Base-by-base conservation (phyloP, 371 early-diverging fungal genomes). In the Rhizomucor pusillus region DNA sequence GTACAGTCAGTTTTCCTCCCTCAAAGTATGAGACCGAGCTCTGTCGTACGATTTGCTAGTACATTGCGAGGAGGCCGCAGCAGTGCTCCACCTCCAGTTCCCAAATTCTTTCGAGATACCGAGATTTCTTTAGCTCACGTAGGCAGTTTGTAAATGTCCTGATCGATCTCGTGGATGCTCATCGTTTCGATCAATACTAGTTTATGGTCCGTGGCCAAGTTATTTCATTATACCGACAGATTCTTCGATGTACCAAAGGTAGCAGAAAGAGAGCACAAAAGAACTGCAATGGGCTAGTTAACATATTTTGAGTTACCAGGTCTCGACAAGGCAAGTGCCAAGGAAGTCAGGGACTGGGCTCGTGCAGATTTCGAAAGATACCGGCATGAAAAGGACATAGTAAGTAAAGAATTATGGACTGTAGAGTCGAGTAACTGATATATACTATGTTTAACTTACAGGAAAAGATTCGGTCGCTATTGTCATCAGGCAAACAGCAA, bases 361-460 rank as follows among this genome's bases (percentile, higher is more conserved):
- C 73, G 84, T 46, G 59, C 77, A 3, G 86, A 86, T 47, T 84
- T 86, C 65, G 86, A 86, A 59, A 80, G 77, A 16, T 79, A 79
- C 47, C 75, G 82, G 11, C 54, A 67, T 20, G 86, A 82, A 35
- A 77, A 59, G 36, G 73, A 77, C 46, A 64, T 81, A 48, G 85
- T 80, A 82, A 53, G 63, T 20, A 35, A 12, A 36, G 5, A 13
- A 25, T n/a, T n/a, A n/a, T n/a, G n/a, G n/a, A n/a, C n/a, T n/a
- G n/a, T n/a, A n/a, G n/a, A n/a, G n/a, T n/a, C n/a, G n/a, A n/a
- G n/a, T n/a, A n/a, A n/a, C 29, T 29, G 5, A 29, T 29, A 29
- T 29, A 29, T 29, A 29, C 3, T 47, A 4, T 47, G 5, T 52
- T 16, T 48, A 33, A 34, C 24, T 52, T 36, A 9, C 57, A 83